These are phyloP conservation scores for Penicillium argentinense DNA, from an alignment of 495 filamentous ascomycete species.

Conservation along the genomic window DNA sequence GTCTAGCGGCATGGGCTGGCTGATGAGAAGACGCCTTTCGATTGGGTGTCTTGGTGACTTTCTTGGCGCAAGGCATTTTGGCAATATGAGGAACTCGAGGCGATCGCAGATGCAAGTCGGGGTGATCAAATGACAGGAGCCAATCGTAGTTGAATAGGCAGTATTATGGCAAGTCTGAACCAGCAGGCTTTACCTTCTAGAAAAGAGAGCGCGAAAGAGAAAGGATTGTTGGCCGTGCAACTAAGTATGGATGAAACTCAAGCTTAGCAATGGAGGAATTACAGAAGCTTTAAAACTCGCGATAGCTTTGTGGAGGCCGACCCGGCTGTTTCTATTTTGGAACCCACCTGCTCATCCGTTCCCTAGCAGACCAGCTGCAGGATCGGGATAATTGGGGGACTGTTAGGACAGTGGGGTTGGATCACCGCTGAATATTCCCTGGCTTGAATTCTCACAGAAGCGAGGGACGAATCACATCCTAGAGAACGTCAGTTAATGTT, in stretches of 20 bases:
- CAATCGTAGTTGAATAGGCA: constrained; percentile 10
- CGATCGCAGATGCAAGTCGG: not conserved
- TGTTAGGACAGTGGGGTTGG: not conserved
- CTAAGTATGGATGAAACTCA: constrained; percentile 21
- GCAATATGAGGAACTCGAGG: not conserved
- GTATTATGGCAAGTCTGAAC: constrained; percentile 28
- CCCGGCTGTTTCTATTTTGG: constrained; percentile 7
- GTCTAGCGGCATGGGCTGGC: too few relatives aligned
- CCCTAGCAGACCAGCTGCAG: constrained; percentile 1
- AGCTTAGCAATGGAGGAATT: constrained; percentile 15
- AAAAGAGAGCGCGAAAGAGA: constrained; percentile 26
- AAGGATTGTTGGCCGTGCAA: constrained; percentile 7
- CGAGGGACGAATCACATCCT: not conserved
- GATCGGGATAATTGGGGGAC: constrained; percentile 5
- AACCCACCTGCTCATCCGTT: not conserved
- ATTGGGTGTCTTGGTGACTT: not conserved
- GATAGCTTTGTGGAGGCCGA: not conserved
- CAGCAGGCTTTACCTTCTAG: constrained; percentile 30
- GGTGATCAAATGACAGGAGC: constrained; percentile 8
- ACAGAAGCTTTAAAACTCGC: constrained; percentile 8
- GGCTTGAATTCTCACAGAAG: not conserved
- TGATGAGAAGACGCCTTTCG: not conserved
- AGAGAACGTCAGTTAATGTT: constrained; percentile 2
- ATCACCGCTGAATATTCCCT: not conserved
- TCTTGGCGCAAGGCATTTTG: not conserved